Conservation (phyloP, 2,329 filamentous ascomycete species). For the Curvularia verruculosa region DNA sequence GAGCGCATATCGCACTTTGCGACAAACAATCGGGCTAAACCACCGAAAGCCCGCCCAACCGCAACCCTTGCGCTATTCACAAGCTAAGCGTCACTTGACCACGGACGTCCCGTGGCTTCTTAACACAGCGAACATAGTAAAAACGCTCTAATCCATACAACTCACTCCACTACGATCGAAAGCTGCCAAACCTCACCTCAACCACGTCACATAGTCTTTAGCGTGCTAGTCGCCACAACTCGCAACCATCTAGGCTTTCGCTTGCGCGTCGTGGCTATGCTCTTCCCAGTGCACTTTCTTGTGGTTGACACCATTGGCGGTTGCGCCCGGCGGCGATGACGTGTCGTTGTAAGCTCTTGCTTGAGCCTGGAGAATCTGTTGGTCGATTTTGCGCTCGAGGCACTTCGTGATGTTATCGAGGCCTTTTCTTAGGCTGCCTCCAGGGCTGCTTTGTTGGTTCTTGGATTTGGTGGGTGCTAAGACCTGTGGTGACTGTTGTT, state of each 20-base stretch:
- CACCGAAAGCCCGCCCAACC: neutral
- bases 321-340: neutral
- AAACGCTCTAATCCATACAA: neutral
- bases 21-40: neutral
- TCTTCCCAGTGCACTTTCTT: neutral
- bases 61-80: neutral
- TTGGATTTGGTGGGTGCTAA: neutral
- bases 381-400: constrained; percentile 22
- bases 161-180: neutral
- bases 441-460: neutral
- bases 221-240: neutral
- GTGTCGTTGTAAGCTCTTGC: constrained; percentile 16
- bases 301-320: neutral
- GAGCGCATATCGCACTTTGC: neutral
- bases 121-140: neutral
- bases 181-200: neutral
- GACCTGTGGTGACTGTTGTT: neutral
- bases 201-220: neutral
- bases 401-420: constrained; percentile 12
- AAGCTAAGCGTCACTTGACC: neutral
- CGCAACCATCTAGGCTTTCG: neutral
- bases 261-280: neutral
- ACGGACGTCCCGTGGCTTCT: neutral
- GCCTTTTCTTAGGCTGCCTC: constrained; percentile 16
- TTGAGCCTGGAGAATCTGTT: constrained; percentile 22